Base-by-base conservation (phyloP, 495 filamentous ascomycete species). In the Filosporella fistucella region DNA sequence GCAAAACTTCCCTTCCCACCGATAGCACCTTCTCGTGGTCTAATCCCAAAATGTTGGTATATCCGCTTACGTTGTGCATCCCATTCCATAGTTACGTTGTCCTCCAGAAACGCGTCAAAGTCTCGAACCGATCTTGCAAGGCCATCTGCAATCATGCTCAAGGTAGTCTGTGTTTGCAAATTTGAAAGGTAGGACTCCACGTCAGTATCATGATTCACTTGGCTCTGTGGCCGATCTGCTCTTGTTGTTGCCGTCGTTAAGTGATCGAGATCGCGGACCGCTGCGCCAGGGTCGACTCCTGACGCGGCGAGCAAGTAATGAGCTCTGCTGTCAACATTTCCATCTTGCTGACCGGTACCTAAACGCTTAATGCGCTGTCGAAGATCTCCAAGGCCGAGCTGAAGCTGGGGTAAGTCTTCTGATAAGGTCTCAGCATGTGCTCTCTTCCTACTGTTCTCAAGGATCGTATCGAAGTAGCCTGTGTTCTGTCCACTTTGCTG, bases 31-130 rank as follows among this genome's bases (percentile, higher is more conserved):
- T 83, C 77, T 52, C 74, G 80, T 7, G 82, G 74, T 48, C 77
- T 85, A 32, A 99, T 84, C 7, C 93, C 93, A 62, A 99, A 97
- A 61, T 99, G 93, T 57, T 95, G 81, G 62, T 96, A 96, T 42
- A 97, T 95, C 43, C 82, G 81, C 60, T 84, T 86, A 29, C 91
- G 83, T 66, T 97, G 93, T 5, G 84, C 81, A 45, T 97, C 89
- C 91, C 91, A 97, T 63, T 96, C 88, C 71, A 93, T 83, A 7
- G 88, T 88, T 6, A 96, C 84, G 59, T 93, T 91, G 54, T 95
- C 90, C 61, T 96, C 93, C 35, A 99, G 68, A 63, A 94, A 96
- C 30, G 75, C 64, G 60, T 99, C 89, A 54, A 99, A 97, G 59
- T 96, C 91, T 14, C 80, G 81, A 32, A 89, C 82, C 12, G 89